Percentiles rank a stretch among this genome's conserved stretches.
Evolutionary conservation across 495 filamentous ascomycete genomes (phyloP).

Genomic region (Pseudomonodictys pantanalensis): DNA sequence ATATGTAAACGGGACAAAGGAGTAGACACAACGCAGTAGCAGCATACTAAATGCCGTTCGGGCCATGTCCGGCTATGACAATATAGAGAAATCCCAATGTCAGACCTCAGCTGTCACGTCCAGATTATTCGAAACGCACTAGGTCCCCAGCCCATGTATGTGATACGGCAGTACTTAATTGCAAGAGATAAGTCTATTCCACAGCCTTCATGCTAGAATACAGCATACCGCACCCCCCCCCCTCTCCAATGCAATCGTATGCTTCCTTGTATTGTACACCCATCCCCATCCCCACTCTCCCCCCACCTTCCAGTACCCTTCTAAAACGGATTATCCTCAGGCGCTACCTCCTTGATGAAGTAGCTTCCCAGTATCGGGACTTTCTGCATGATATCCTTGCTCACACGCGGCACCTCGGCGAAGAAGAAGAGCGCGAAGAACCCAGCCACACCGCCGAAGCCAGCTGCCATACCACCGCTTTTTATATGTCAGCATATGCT

Average conservation of each 20-base stretch:
- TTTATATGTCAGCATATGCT: slow-evolving; percentile 8
- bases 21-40: background rate
- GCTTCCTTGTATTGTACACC: background rate
- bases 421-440: slow-evolving; percentile 69
- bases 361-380: slow-evolving; percentile 58
- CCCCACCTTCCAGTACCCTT: background rate
- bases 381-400: slow-evolving; percentile 61
- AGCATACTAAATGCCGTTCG: background rate
- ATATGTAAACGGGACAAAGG: background rate
- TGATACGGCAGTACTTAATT: background rate
- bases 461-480: slow-evolving; percentile 54
- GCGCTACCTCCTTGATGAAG: slow-evolving; percentile 56
- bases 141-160: too few species aligned
- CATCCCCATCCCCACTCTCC: background rate
- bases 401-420: slow-evolving; percentile 64
- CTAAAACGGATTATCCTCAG: slow-evolving; percentile 60
- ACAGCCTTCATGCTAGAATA: slow-evolving; percentile 6
- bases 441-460: slow-evolving; percentile 60
- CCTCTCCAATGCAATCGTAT: background rate
- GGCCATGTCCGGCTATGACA: background rate
- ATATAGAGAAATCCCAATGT: background rate
- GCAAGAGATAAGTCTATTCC: slow-evolving; percentile 26
- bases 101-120: background rate
- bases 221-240: background rate
- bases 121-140: background rate